phyloP scores from a whole-genome alignment of 768 basidiomycete genomes.

The Rickenella mellea region DNA sequence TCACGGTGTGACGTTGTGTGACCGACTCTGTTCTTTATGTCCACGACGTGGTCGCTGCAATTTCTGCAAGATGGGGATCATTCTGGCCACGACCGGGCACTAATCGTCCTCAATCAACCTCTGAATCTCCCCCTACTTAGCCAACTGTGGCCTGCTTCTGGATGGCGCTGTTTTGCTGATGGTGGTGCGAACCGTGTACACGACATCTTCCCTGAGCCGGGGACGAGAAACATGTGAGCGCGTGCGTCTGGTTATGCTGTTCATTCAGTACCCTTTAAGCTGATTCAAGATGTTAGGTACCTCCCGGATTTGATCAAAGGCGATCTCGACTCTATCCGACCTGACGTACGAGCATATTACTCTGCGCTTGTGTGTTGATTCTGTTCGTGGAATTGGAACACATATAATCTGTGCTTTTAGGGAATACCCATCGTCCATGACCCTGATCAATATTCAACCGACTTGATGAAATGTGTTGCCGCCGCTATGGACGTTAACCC shows the following conservation, averaged over 20 bases:
- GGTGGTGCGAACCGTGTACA: slow-evolving; percentile 82
- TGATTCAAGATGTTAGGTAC: slow-evolving; percentile 33
- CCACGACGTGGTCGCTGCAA: too few relatives aligned
- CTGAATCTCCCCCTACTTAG: slow-evolving; percentile 56
- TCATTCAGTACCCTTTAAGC: background rate
- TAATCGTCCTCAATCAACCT: slow-evolving; percentile 89
- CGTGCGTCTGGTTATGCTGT: background rate
- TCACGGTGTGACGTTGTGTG: background rate
- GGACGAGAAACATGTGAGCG: slow-evolving; percentile 4
- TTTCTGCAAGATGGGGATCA: too few relatives aligned
- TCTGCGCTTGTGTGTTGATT: slow-evolving; percentile 34
- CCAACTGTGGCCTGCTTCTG: slow-evolving; percentile 44
- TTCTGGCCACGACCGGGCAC: slow-evolving; percentile 31
- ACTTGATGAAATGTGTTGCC: slow-evolving; percentile 86
- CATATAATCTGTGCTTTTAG: slow-evolving; percentile 24
- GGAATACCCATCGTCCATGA: slow-evolving; percentile 63
- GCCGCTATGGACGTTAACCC: slow-evolving; percentile 26
- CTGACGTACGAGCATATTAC: slow-evolving; percentile 69
- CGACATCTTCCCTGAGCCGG: slow-evolving; percentile 34
- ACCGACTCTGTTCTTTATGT: too few relatives aligned
- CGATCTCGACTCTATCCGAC: slow-evolving; percentile 81
- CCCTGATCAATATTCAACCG: slow-evolving; percentile 74
- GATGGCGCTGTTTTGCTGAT: slow-evolving; percentile 69
- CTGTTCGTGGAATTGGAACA: slow-evolving; percentile 1
- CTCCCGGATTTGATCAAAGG: slow-evolving; percentile 86